Evolutionary conservation across 441 rosid genomes (phyloP).

Genomic region (Erodium moschatum): DNA sequence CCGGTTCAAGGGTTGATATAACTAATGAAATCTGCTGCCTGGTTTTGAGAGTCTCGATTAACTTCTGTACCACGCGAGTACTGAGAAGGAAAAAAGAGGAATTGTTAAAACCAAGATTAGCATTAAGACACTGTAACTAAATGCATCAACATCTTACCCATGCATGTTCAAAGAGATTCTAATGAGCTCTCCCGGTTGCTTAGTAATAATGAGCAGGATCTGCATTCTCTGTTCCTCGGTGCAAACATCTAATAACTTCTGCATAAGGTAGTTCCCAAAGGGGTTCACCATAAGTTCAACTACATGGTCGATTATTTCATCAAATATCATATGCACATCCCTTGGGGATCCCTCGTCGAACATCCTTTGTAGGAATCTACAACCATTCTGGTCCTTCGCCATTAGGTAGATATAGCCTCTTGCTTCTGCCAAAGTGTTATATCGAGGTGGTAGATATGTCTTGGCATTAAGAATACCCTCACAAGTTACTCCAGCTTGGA

Average conservation of each 20-base stretch:
- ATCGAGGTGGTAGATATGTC: conserved; percentile 23
- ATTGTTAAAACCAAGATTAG: conserved; percentile 10
- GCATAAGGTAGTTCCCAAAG: conserved; percentile 71
- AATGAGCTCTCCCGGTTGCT: conserved; percentile 44
- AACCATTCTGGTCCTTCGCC: conserved; percentile 74
- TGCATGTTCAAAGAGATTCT: conserved; percentile 56
- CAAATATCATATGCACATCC: conserved; percentile 35
- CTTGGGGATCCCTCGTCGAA: conserved; percentile 47
- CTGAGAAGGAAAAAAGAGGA: conserved; percentile 28
- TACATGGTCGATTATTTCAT: conserved; percentile 40
- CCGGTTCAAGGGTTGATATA: conserved; percentile 43
- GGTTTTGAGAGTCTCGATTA: conserved; percentile 58
- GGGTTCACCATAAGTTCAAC: conserved; percentile 58
- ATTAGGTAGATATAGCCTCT: conserved; percentile 42
- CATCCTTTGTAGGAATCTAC: conserved; percentile 52
- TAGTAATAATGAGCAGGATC: conserved; percentile 40
- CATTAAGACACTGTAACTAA: not conserved
- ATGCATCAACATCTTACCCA: conserved; percentile 38
- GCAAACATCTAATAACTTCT: conserved; percentile 59
- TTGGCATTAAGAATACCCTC: not conserved
- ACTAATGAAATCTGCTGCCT: conserved; percentile 47
- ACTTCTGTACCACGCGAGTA: conserved; percentile 72
- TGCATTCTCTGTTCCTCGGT: conserved; percentile 48
- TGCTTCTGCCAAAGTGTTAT: conserved; percentile 35
- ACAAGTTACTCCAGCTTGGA: conserved; percentile 13